Percentiles rank a stretch among this genome's conserved stretches.
phyloP scores from a whole-genome alignment of 2,329 filamentous ascomycete genomes.

The Periglandula ipomoeae region DNA sequence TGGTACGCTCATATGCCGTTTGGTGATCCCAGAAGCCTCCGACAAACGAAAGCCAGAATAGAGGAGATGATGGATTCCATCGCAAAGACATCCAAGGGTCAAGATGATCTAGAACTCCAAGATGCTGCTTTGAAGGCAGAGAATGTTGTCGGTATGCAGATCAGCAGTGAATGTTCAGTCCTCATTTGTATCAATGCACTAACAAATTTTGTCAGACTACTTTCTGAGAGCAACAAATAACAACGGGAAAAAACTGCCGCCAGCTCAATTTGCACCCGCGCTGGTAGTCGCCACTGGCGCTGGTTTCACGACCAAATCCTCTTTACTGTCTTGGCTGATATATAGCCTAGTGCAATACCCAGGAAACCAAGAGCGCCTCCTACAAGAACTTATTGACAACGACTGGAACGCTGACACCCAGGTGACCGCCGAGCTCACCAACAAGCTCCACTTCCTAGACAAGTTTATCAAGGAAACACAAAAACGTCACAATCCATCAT shows the following conservation, averaged over 20 bases:
- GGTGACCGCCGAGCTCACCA: conserved; percentile 28
- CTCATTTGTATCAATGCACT: too few species aligned
- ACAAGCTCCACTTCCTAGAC: conserved; percentile 42
- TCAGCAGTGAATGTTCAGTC: too few species aligned
- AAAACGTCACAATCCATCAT: conserved; percentile 50
- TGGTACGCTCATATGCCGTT: conserved; percentile 52
- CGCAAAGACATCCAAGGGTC: conserved; percentile 26
- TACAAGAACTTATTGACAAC: conserved; percentile 48
- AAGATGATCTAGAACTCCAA: conserved; percentile 31
- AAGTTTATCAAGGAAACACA: conserved; percentile 53
- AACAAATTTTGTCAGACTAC: conserved; percentile 33
- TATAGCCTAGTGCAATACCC: conserved; percentile 44
- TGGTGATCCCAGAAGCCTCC: conserved; percentile 40
- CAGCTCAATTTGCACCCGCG: conserved; percentile 15
- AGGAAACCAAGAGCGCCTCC: conserved; percentile 44
- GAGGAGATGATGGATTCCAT: conserved; percentile 29
- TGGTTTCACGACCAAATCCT: conserved; percentile 52
- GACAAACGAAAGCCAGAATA: conserved; percentile 15
- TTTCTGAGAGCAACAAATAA: conserved; percentile 41
- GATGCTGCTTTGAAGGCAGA: conserved; percentile 41
- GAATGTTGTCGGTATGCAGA: conserved; percentile 23
- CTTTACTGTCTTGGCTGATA: conserved; percentile 48
- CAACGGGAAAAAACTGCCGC: conserved; percentile 44
- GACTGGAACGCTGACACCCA: conserved; percentile 32
- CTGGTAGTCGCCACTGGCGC: conserved; percentile 45